A percentile compares a stretch with the other conserved stretches of the same genome.
These are phyloP conservation scores for Alisma plantagoaquatica DNA, from an alignment of 106 monocot species.

Conservation along the genomic window DNA sequence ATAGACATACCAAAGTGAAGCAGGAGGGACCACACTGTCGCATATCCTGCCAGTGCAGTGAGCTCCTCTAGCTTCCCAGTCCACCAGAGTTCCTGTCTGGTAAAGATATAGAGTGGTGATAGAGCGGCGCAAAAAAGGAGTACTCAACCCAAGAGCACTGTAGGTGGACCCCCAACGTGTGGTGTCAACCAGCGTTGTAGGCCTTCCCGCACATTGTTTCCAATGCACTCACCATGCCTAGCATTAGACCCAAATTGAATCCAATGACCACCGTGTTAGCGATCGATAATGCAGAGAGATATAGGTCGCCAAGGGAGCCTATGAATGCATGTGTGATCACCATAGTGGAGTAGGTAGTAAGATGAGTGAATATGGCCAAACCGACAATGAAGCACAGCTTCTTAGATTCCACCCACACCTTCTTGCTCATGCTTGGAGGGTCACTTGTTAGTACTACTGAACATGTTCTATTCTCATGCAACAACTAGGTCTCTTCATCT, in stretches of 20 bases:
- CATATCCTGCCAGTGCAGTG: background rate
- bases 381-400: constrained; percentile 12
- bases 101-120: background rate
- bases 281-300: constrained; percentile 10
- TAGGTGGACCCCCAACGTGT: constrained; percentile 14
- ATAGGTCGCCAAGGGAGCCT: constrained; percentile 9
- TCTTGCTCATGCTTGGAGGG: background rate
- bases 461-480: no score
- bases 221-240: constrained; percentile 16
- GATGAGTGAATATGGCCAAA: background rate
- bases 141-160: constrained; percentile 8
- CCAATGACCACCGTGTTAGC: constrained; percentile 11
- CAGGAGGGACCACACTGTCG: background rate
- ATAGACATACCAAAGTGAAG: background rate
- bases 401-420: constrained; percentile 6
- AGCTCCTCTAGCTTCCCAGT: background rate
- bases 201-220: constrained; percentile 17
- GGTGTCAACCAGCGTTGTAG: background rate
- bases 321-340: constrained; percentile 12
- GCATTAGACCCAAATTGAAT: constrained; percentile 12
- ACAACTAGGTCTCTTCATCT: no score
- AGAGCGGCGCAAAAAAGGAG: background rate
- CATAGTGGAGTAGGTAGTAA: background rate
- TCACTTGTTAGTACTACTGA: no score
- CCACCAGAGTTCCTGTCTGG: background rate